Conservation (phyloP, 768 basidiomycete genomes). For the Pilatotrama ljubarskyi region DNA sequence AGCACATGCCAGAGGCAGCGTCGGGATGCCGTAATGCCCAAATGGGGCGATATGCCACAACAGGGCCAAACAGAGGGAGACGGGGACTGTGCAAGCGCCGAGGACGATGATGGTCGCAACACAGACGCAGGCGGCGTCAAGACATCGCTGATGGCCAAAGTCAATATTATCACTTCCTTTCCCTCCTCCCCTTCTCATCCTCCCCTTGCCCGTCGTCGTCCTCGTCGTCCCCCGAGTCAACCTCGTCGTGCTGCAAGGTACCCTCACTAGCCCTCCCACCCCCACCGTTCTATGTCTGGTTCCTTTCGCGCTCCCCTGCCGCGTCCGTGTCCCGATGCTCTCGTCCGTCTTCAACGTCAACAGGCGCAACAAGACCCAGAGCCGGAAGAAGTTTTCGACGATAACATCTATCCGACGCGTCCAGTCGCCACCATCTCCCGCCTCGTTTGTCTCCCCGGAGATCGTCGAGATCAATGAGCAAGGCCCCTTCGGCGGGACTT, state of each 20-base stretch:
- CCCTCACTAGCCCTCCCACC: neutral
- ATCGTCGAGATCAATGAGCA: constrained; percentile 27
- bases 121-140: constrained; percentile 9
- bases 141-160: constrained; percentile 19
- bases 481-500: constrained; percentile 7
- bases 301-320: neutral
- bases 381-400: constrained; percentile 24
- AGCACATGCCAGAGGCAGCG: neutral
- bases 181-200: constrained; percentile 8
- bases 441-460: constrained; percentile 30
- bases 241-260: neutral
- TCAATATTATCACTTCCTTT: constrained; percentile 13
- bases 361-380: constrained; percentile 24
- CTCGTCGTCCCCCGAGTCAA: neutral
- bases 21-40: constrained; percentile 15
- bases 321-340: constrained; percentile 13
- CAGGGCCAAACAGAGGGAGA: neutral
- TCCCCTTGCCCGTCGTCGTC: constrained; percentile 1
- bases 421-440: constrained; percentile 29
- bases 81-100: neutral
- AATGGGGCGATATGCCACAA: neutral
- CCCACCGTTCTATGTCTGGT: neutral
- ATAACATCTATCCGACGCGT: constrained; percentile 20
- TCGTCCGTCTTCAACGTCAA: constrained; percentile 24
- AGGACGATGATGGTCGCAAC: constrained; percentile 20